Evolutionary conservation across 495 filamentous ascomycete species (phyloP).

Genomic region (Articulospora tetracladia): DNA sequence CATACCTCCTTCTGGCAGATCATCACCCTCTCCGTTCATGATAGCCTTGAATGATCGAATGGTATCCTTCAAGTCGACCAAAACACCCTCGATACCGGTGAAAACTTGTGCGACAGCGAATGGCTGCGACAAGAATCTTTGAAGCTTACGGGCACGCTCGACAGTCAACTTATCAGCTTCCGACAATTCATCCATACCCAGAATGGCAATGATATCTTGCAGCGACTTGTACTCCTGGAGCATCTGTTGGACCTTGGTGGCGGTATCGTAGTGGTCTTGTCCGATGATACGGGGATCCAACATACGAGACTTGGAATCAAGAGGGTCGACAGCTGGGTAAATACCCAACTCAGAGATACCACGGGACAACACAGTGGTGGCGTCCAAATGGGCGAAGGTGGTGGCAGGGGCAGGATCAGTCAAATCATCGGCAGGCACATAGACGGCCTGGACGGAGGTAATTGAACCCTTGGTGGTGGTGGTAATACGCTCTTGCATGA

Average conservation of each 20-base stretch:
- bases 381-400: slow-evolving; percentile 99
- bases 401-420: slow-evolving; percentile 99
- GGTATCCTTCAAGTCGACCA: slow-evolving; percentile 98
- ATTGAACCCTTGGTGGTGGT: slow-evolving; percentile 99
- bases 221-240: slow-evolving; percentile 99
- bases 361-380: slow-evolving; percentile 99
- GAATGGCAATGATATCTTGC: slow-evolving; percentile 99
- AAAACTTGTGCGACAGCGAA: slow-evolving; percentile 99
- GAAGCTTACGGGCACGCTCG: slow-evolving; percentile 99
- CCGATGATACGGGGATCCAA: slow-evolving; percentile 97
- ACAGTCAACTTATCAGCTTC: slow-evolving; percentile 99
- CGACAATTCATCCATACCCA: slow-evolving; percentile 99
- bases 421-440: slow-evolving; percentile 99
- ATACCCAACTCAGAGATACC: slow-evolving; percentile 99
- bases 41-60: slow-evolving; percentile 97
- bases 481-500: slow-evolving; percentile 99
- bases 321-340: slow-evolving; percentile 99
- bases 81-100: slow-evolving; percentile 95
- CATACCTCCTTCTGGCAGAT: slow-evolving; percentile 88
- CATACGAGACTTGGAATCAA: slow-evolving; percentile 99
- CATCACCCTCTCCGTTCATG: slow-evolving; percentile 90
- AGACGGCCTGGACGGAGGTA: slow-evolving; percentile 99
- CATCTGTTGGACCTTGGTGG: slow-evolving; percentile 95
- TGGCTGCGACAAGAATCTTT: slow-evolving; percentile 98
- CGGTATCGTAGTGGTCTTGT: slow-evolving; percentile 94